Base-by-base conservation (phyloP, 139 green algal genomes). In the Tetratostichococcus sp. region DNA sequence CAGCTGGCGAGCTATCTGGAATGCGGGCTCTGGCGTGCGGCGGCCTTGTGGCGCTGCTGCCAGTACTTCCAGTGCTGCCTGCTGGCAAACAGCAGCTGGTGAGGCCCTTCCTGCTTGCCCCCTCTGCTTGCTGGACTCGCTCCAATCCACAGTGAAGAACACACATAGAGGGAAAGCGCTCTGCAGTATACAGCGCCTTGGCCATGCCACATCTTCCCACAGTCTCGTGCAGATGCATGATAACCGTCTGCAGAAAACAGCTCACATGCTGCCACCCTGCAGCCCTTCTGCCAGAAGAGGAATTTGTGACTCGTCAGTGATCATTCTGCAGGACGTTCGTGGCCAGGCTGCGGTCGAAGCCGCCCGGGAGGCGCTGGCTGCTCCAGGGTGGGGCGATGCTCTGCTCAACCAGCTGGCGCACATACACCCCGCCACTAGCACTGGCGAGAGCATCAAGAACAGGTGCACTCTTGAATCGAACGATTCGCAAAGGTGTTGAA, bases 361-460 rank as follows among this genome's bases (percentile, higher is more conserved):
- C 6, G 70, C 71, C 0, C 30, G 43, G 22, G 28, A 72, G 25
- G n/a, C 32, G 70, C 39, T 79, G 26, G 59, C 67, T 21, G 21
- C 28, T 22, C 58, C 79, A 19, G 50, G 57, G 31, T 69, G 69
- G 62, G 69, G 73, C 1, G 35, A 70, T 30, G 19, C 31, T 11
- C 65, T 88, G 31, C 30, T 82, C 33, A 30, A 79, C 68, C 75
- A 86, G 73, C 72, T 91, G 68, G 70, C 77, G 11, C 80, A 86
- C 23, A 70, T 75, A 8, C 88, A 93, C 71, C 68, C 82, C 1
- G 70, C 72, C n/a, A 70, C 86, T 34, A 79, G 84, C 42, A 70
- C 72, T 0, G 76, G 77, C 32, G 77, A 83, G 19, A 79, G 78
- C 73, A 33, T 67, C 77, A 33, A 62, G 50, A 62, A 26, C 14